A percentile compares a stretch with the other conserved stretches of the same genome.
phyloP scores from a whole-genome alignment of 805 yeast genomes.

The Ogataea pignaliae region DNA sequence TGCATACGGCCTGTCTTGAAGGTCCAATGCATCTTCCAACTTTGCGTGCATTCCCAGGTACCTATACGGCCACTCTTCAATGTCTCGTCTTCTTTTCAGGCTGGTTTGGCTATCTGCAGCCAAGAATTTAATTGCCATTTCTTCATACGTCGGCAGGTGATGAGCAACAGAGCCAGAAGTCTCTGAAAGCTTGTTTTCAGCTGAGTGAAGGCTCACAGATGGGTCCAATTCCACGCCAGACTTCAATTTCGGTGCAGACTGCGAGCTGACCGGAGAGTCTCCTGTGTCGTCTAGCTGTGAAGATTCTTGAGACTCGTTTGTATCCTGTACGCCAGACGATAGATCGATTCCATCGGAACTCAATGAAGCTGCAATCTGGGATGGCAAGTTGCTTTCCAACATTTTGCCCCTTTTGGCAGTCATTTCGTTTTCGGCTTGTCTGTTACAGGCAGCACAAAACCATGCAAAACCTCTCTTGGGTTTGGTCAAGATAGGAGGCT shows the following conservation, averaged over 20 bases:
- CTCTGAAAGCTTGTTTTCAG: too few species aligned
- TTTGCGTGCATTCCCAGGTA: constrained; percentile 73
- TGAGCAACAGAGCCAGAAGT: constrained; percentile 3
- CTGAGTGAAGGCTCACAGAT: background rate
- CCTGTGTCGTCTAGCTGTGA: background rate
- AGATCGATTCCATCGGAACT: background rate
- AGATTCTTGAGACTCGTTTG: background rate
- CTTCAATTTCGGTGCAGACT: background rate
- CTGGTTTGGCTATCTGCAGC: constrained; percentile 38
- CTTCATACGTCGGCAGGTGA: constrained; percentile 49
- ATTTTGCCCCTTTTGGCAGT: constrained; percentile 32
- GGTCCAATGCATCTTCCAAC: constrained; percentile 71
- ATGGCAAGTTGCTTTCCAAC: constrained; percentile 26
- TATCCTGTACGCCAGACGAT: background rate
- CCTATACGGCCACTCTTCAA: constrained; percentile 79
- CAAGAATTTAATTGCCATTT: constrained; percentile 50
- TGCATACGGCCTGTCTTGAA: constrained; percentile 76
- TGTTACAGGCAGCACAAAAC: constrained; percentile 81
- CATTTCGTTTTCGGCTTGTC: constrained; percentile 45
- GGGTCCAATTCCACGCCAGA: background rate
- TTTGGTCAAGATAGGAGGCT: constrained; percentile 74
- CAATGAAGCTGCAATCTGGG: constrained; percentile 20
- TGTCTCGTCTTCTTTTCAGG: constrained; percentile 43
- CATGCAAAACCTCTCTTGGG: constrained; percentile 88
- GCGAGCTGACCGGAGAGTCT: background rate